Conservation (phyloP, 192 early-diverging fungal species). For the Chytriomyces sp. region DNA sequence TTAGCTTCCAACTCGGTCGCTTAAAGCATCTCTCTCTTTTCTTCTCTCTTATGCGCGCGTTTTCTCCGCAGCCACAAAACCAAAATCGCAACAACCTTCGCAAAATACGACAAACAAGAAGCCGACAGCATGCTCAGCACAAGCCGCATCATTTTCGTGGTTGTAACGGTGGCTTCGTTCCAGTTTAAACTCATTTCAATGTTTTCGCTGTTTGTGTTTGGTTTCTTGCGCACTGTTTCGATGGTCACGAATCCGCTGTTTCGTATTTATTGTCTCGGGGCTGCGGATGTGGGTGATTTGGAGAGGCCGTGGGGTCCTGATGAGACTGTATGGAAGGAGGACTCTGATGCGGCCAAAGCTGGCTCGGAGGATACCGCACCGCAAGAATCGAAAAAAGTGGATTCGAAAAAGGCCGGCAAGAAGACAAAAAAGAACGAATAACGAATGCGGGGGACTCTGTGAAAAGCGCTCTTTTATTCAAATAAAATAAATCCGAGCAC, state of each 20-base stretch:
- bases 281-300: neutral
- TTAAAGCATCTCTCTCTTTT: too few relatives aligned
- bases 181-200: conserved; percentile 22
- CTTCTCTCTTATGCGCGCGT: too few relatives aligned
- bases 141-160: conserved; percentile 13
- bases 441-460: neutral
- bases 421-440: neutral
- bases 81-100: conserved; percentile 12
- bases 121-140: neutral
- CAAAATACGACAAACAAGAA: conserved; percentile 22
- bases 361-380: neutral
- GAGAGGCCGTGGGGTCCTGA: conserved; percentile 19
- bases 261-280: conserved; percentile 9
- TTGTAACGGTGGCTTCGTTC: neutral
- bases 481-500: too few relatives aligned
- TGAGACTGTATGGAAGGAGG: neutral
- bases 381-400: neutral
- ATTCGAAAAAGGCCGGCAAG: neutral
- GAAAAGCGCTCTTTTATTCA: too few relatives aligned
- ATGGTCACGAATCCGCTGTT: conserved; percentile 23
- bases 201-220: conserved; percentile 18
- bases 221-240: conserved; percentile 9
- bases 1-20: too few relatives aligned
- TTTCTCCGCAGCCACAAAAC: neutral
- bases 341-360: neutral